These are phyloP conservation scores for Sutorius eximius DNA, from an alignment of 1,284 basidiomycete genomes.

Conservation along the genomic window DNA sequence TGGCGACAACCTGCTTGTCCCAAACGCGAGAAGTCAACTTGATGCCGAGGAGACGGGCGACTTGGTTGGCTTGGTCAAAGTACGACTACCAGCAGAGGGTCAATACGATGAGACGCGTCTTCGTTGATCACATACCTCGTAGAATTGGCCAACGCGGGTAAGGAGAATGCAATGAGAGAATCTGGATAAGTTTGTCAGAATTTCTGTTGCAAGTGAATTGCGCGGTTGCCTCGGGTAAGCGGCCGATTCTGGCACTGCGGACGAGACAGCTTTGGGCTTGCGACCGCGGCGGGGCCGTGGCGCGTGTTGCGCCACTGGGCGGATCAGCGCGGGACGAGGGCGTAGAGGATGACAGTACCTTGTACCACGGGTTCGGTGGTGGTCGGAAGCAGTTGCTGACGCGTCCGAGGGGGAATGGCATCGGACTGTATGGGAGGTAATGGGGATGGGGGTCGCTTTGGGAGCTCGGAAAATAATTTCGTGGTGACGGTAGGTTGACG, in stretches of 20 bases:
- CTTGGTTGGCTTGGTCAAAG: conserved; percentile 84
- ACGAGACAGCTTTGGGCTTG: conserved; percentile 10
- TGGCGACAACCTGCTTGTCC: conserved; percentile 64
- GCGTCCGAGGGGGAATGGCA: neutral
- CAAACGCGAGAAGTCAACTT: conserved; percentile 76
- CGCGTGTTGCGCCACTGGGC: neutral
- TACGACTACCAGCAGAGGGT: conserved; percentile 65
- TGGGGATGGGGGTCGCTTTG: conserved; percentile 35
- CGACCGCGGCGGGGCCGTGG: conserved; percentile 21
- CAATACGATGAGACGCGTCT: conserved; percentile 5
- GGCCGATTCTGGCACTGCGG: neutral
- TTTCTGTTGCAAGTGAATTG: conserved; percentile 63
- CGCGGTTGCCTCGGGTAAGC: conserved; percentile 37
- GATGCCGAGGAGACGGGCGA: conserved; percentile 77
- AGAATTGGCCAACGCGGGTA: conserved; percentile 92
- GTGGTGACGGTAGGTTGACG: conserved; percentile 38
- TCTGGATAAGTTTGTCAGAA: conserved; percentile 67
- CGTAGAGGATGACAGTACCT: conserved; percentile 2
- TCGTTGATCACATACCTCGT: conserved; percentile 62
- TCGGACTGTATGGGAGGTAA: neutral
- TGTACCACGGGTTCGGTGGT: conserved; percentile 3
- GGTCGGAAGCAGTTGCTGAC: neutral
- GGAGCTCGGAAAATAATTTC: conserved; percentile 59
- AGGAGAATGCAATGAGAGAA: conserved; percentile 90
- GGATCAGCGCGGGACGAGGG: conserved; percentile 1